A percentile compares a stretch with the other conserved stretches of the same genome.
Conservation (phyloP, 352 stramenopile genomes). For the Phytopythium mirpurense region DNA sequence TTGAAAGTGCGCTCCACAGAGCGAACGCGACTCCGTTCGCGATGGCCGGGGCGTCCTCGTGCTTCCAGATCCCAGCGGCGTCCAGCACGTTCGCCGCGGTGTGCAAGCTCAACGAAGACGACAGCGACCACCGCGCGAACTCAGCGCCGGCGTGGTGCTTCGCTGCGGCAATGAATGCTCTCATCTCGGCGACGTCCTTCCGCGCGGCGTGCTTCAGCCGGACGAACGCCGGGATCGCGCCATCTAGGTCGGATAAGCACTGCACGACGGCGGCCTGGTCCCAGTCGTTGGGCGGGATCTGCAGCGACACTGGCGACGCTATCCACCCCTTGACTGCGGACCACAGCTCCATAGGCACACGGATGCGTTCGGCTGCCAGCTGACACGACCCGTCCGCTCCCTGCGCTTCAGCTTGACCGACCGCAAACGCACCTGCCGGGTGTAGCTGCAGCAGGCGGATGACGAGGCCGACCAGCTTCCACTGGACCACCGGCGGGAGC, state of each 20-base stretch:
- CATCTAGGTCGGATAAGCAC: conserved; percentile 19
- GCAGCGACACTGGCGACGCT: conserved; percentile 13
- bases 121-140: conserved; percentile 11
- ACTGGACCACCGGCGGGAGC: conserved; percentile 14
- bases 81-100: conserved; percentile 23
- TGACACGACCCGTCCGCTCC: neutral
- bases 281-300: conserved; percentile 28
- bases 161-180: conserved; percentile 24
- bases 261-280: conserved; percentile 13
- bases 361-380: conserved; percentile 5
- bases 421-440: conserved; percentile 7
- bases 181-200: conserved; percentile 18
- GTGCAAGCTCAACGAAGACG: conserved; percentile 15
- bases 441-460: conserved; percentile 29
- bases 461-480: conserved; percentile 39
- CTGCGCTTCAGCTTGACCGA: neutral
- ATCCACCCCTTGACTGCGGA: conserved; percentile 32
- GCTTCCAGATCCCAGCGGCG: conserved; percentile 13
- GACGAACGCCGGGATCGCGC: conserved; percentile 25
- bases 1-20: conserved; percentile 18
- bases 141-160: conserved; percentile 12
- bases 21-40: conserved; percentile 19
- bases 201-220: conserved; percentile 19
- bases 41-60: conserved; percentile 17
- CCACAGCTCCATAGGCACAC: conserved; percentile 31